phyloP scores from a whole-genome alignment of 768 basidiomycete species.

The Tylopilus intermedius region DNA sequence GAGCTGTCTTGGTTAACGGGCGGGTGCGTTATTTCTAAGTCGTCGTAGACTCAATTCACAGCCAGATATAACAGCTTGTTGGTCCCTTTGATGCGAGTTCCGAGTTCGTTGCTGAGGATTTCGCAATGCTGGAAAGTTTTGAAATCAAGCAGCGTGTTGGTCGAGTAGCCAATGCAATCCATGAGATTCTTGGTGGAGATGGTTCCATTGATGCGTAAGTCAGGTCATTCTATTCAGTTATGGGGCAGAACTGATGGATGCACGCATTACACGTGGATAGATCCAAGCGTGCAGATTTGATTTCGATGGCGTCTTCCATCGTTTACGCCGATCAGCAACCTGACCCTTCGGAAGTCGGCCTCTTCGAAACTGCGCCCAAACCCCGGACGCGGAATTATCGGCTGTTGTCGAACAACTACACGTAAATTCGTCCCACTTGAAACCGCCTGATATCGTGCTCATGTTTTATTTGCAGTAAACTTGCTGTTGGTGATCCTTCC shows the following conservation, averaged over 20 bases:
- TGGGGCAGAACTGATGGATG: neutral
- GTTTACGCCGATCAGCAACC: conserved; percentile 66
- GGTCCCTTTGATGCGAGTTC: conserved; percentile 56
- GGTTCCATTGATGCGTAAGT: conserved; percentile 41
- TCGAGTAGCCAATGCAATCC: conserved; percentile 63
- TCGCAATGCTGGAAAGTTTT: conserved; percentile 63
- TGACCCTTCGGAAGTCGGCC: conserved; percentile 66
- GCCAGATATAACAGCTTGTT: conserved; percentile 50
- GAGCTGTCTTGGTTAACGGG: conserved; percentile 74
- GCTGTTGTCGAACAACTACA: conserved; percentile 53
- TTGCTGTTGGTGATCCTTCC: conserved; percentile 61
- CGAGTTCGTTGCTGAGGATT: conserved; percentile 67
- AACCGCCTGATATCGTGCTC: neutral
- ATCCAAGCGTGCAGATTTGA: conserved; percentile 49
- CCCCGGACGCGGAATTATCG: conserved; percentile 61
- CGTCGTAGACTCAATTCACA: neutral
- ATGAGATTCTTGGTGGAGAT: conserved; percentile 42
- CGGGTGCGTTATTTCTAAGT: conserved; percentile 48
- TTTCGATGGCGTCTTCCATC: conserved; percentile 65
- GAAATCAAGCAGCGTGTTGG: conserved; percentile 69
- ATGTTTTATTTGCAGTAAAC: conserved; percentile 42
- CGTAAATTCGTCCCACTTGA: conserved; percentile 44
- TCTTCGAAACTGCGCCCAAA: conserved; percentile 61
- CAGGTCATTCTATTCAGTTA: neutral
- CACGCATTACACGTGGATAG: conserved; percentile 31